A percentile compares a stretch with the other conserved stretches of the same genome.
Evolutionary conservation across 1,139 yeast species (phyloP).

Genomic region (Geotrichum europaeum): DNA sequence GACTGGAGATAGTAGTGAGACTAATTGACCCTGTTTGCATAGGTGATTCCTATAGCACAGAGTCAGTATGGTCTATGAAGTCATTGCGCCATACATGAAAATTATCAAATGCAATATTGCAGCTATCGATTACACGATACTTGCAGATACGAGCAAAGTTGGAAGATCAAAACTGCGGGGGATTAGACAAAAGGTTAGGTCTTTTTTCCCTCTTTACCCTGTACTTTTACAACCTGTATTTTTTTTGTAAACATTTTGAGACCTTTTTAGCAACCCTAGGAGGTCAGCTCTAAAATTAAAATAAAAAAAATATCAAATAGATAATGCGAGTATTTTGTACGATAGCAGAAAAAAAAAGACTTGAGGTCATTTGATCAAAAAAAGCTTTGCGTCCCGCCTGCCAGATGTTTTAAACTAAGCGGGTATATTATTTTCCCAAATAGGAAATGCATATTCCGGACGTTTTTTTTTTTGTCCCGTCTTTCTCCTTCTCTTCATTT

Average conservation of each 20-base stretch:
- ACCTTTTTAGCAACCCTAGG: too few species aligned
- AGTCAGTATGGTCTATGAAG: too few species aligned
- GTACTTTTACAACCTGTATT: not conserved
- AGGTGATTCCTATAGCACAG: too few species aligned
- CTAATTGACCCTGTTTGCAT: too few species aligned
- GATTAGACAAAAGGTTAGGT: not conserved
- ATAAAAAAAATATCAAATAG: not conserved
- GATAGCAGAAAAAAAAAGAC: not conserved
- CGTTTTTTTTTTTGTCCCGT: not conserved
- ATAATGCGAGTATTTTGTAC: not conserved
- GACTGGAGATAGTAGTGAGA: too few species aligned
- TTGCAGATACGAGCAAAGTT: not conserved
- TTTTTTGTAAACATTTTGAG: not conserved
- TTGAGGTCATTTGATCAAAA: not conserved
- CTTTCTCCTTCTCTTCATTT: not conserved
- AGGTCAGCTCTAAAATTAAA: too few species aligned
- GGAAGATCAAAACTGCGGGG: not conserved
- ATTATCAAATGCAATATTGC: not conserved
- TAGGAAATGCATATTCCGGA: not conserved
- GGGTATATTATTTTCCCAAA: not conserved
- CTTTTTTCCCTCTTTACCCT: not conserved
- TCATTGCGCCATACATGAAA: too few species aligned
- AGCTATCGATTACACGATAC: not conserved
- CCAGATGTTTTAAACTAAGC: not conserved
- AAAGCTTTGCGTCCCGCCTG: not conserved